phyloP scores from a whole-genome alignment of 371 early-diverging fungal genomes.

The Syncephalastrum sp. region DNA sequence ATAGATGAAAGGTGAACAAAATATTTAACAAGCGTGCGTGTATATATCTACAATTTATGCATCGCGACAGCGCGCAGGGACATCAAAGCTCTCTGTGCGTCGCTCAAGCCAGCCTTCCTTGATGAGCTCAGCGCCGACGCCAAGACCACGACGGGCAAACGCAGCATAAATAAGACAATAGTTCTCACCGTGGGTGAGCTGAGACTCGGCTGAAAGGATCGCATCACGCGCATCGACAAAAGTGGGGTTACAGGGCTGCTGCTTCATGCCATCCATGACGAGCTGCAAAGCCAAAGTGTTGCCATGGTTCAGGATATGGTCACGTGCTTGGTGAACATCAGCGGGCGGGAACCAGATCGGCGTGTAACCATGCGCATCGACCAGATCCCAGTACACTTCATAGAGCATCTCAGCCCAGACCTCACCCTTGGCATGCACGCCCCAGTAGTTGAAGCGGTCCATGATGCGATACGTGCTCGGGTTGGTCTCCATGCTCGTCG shows the following conservation, averaged over 20 bases:
- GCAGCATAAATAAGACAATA: conserved; percentile 85
- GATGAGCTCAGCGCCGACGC: conserved; percentile 64
- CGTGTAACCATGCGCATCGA: conserved; percentile 69
- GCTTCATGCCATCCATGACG: conserved; percentile 89
- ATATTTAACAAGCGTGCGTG: no score
- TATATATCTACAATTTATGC: not conserved
- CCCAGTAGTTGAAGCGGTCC: conserved; percentile 86
- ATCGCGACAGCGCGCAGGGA: conserved; percentile 50
- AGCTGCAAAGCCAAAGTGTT: conserved; percentile 88
- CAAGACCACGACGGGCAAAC: conserved; percentile 94
- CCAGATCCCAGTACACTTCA: conserved; percentile 85
- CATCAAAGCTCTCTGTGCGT: conserved; percentile 60
- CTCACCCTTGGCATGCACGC: conserved; percentile 94
- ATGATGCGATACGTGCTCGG: conserved; percentile 86
- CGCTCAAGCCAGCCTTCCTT: conserved; percentile 65
- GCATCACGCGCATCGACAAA: conserved; percentile 95
- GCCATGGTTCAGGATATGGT: conserved; percentile 59
- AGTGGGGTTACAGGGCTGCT: conserved; percentile 90
- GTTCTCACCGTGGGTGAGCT: conserved; percentile 77
- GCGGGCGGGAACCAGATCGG: conserved; percentile 58
- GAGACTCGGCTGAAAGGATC: conserved; percentile 82
- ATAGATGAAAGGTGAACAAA: no score
- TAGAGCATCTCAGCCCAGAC: conserved; percentile 95
- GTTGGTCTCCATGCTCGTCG: conserved; percentile 77
- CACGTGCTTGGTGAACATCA: conserved; percentile 28